phyloP scores from a whole-genome alignment of 2,329 filamentous ascomycete species.

The Aureobasidium mangrovei region DNA sequence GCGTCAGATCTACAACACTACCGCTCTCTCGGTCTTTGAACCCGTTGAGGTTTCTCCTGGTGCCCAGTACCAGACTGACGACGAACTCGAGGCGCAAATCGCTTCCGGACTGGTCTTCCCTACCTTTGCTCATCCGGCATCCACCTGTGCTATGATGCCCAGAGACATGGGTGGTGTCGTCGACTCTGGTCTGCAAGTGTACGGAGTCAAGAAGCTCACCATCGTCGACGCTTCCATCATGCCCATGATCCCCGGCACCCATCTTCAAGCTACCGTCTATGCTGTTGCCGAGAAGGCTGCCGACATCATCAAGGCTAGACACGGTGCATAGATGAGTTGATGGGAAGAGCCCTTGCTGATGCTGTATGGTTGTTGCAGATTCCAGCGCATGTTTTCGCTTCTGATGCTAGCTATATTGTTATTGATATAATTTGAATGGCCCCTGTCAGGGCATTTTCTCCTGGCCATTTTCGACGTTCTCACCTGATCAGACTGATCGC shows the following conservation, averaged over 20 bases:
- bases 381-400: background rate
- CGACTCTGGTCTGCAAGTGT: slow-evolving; percentile 25
- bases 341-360: slow-evolving; percentile 24
- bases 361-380: slow-evolving; percentile 21
- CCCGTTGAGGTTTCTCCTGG: slow-evolving; percentile 27
- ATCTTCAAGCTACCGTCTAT: slow-evolving; percentile 30
- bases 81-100: slow-evolving; percentile 18
- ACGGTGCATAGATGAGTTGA: slow-evolving; percentile 26
- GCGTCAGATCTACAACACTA: slow-evolving; percentile 26
- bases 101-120: slow-evolving; percentile 16
- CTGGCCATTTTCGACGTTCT: no score
- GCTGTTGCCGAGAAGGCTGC: slow-evolving; percentile 30
- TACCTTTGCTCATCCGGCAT: slow-evolving; percentile 26
- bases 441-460: no score
- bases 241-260: slow-evolving; percentile 27
- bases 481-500: no score
- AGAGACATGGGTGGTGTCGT: slow-evolving; percentile 29
- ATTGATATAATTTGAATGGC: no score
- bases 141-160: slow-evolving; percentile 28
- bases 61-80: slow-evolving; percentile 17
- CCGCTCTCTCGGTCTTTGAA: slow-evolving; percentile 25
- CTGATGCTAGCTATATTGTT: background rate
- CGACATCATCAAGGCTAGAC: slow-evolving; percentile 21
- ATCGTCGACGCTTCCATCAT: slow-evolving; percentile 30
- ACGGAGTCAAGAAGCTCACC: slow-evolving; percentile 28